Base-by-base conservation (phyloP, 2,329 filamentous ascomycete species). In the Apiospora marii region DNA sequence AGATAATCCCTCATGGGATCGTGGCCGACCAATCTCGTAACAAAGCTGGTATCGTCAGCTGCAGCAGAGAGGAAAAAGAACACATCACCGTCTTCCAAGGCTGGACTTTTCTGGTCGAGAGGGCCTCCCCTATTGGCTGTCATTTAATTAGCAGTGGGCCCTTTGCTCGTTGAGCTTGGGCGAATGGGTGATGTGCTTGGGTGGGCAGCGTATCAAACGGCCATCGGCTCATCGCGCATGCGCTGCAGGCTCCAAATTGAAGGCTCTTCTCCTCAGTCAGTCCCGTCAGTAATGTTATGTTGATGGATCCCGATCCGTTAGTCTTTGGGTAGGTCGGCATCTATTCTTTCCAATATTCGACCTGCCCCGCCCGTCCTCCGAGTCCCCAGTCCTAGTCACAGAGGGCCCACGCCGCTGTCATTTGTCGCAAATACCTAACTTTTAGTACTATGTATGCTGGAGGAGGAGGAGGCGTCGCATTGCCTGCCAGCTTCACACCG, bases 1-100 rank as follows among this genome's bases (percentile, higher is more conserved):
- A 79, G 78, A 80, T 80, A 79, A 78, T 79, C 76, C 77, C 77
- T 78, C 77, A 77, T 64, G 58, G 58, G 58, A 64, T 64, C 58
- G 58, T 64, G 34, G 58, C 34, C 58, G 58, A 64, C 58, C 58
- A 64, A 64, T 64, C 67, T 48, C 43, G 43, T 49, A 22, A 49
- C 43, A 46, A 46, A 69, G 67, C 44, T 44, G 67, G 67, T 69
- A 44, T 69, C 67, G 67, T 64, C 58, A 64, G 58, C 58, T 64
- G 58, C 58, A 64, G 58, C 34, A 64, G 34, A 58, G n/a, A 51
- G 19, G 41, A 64, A 37, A 64, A 64, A 64, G 58, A 64, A 64
- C 58, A 64, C 58, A 64, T 64, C 58, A 64, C 58, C 58, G 58
- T 41, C 58, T 37, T 64, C 34, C 19, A 64, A 37, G 58, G 58